Conservation (phyloP, 345 rosid species). For the Syzygium aromaticum region DNA sequence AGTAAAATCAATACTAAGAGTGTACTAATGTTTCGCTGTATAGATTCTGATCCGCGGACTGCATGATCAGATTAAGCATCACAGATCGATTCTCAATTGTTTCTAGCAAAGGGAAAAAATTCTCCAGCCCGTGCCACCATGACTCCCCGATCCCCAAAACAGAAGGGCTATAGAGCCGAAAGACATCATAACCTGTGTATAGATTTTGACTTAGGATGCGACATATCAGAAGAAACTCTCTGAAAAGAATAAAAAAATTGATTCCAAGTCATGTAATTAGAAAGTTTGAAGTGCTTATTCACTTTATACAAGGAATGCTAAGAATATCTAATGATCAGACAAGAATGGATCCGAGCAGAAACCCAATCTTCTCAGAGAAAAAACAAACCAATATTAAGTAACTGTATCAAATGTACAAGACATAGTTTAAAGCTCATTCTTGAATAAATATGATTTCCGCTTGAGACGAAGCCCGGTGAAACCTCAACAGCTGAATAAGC, state of each 20-base stretch:
- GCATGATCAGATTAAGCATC: too few relatives aligned
- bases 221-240: neutral
- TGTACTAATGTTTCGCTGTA: neutral
- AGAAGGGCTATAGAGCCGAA: neutral
- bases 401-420: neutral
- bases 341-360: neutral
- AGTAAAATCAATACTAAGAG: neutral
- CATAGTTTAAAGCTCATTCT: conserved; percentile 21
- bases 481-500: conserved; percentile 63
- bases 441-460: conserved; percentile 59
- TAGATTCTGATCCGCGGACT: neutral
- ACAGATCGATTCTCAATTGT: neutral
- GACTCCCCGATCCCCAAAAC: neutral
- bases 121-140: neutral
- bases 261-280: neutral
- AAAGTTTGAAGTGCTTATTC: neutral
- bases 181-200: neutral
- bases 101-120: neutral
- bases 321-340: neutral
- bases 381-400: neutral
- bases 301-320: neutral
- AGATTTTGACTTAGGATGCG: neutral
- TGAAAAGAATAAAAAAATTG: neutral
- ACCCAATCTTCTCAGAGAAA: neutral
- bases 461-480: conserved; percentile 60